phyloP scores from a whole-genome alignment of 202 grass and related monocot genomes.

The Brachypodium distachyon region DNA sequence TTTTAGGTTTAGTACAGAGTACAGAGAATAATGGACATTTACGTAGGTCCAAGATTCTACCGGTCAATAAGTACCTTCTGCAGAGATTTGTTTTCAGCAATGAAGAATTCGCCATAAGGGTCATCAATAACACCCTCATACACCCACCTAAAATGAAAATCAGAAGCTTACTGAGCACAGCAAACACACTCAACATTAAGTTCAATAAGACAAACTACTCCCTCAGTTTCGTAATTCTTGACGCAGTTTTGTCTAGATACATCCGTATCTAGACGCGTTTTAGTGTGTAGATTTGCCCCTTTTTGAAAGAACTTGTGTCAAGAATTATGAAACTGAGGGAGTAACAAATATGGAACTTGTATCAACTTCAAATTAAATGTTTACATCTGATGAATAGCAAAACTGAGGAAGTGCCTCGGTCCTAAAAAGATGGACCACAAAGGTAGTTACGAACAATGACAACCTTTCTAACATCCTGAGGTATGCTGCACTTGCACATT shows the following conservation, averaged over 20 bases:
- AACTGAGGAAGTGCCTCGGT: background rate
- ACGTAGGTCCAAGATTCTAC: background rate
- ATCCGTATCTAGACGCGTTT: too few species aligned
- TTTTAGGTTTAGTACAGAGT: constrained; percentile 13
- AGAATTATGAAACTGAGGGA: too few species aligned
- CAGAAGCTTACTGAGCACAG: constrained; percentile 9
- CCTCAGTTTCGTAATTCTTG: too few species aligned
- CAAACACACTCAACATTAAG: background rate
- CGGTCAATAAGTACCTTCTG: constrained; percentile 55
- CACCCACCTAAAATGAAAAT: constrained; percentile 71
- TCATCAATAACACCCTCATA: constrained; percentile 98
- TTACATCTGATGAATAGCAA: background rate
- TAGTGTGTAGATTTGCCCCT: too few species aligned
- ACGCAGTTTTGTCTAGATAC: too few species aligned
- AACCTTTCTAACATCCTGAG: constrained; percentile 92
- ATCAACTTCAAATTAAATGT: background rate
- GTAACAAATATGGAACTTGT: background rate
- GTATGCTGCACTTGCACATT: constrained; percentile 79
- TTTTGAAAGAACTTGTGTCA: too few species aligned
- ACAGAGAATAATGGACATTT: background rate
- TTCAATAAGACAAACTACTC: background rate
- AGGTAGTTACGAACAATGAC: background rate
- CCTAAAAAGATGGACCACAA: background rate
- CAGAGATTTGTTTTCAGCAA: constrained; percentile 96
- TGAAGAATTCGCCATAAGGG: constrained; percentile 99